Base-by-base conservation (phyloP, 768 basidiomycete genomes). In the Tylopilus balloui region DNA sequence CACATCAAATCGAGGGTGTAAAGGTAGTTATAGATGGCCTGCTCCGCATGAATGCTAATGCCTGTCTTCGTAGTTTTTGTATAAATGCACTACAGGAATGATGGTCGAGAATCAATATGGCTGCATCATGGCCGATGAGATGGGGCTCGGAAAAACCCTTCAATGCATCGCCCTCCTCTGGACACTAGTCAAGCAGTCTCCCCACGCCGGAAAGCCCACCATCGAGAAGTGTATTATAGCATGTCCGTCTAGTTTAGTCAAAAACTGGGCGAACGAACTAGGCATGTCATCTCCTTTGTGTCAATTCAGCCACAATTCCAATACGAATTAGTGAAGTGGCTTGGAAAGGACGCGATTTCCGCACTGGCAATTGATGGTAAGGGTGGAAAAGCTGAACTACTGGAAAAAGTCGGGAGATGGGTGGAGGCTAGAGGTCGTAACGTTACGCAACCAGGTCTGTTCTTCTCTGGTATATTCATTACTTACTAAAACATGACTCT, bases 51-150 rank as follows among this genome's bases (percentile, higher is more conserved):
- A 19, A 36, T 25, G 28, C 45, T 46, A 39, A 46, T 51, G 15
- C 34, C n/a, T 54, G 48, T 4, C 40, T 32, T 29, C 8, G 17
- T 57, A 99, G 93, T 98, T 99, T 68, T 68, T 99, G 66, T 99
- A 95, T 70, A 84, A 81, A 68, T 96, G 94, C 68, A 85, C 93
- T 5, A 96, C 93, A 0, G 96, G 94, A 1, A 88, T 94, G 83
- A 69, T 94, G 48, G 88, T 88, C 31, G 86, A 91, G 38, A 88
- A 92, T 59, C 92, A 95, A 53, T 86, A 84, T 52, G 91, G 90
- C 0, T 98, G 95, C 62, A 99, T 99, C 67, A 97, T 99, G 95
- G 95, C 95, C 1, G 95, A 99, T 62, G 95, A 95, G 69, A 99
- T 99, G 95, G 95, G 95, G 60, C 80, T 98, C 13, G 95, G 92